Evolutionary conservation across 768 basidiomycete species (phyloP).

Genomic region (Mrakia blollopis): DNA sequence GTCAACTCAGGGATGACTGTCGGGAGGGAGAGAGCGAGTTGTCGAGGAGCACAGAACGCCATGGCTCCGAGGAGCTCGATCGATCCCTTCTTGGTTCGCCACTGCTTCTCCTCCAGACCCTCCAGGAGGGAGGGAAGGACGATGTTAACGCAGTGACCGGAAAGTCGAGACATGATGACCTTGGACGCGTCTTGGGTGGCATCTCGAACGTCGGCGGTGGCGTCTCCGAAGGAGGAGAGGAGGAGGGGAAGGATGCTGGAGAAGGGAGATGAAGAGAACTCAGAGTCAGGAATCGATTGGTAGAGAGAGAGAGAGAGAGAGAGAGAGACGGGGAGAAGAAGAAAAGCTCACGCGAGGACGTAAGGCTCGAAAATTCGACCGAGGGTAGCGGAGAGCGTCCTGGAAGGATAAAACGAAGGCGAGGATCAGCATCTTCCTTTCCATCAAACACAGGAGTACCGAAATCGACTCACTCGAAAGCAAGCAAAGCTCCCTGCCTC

Average conservation of each 20-base stretch:
- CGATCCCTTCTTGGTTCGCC: constrained; percentile 91
- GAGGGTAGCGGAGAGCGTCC: constrained; percentile 73
- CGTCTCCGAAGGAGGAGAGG: constrained; percentile 79
- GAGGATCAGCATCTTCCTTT: not conserved
- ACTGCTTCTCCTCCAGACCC: constrained; percentile 94
- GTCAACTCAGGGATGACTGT: constrained; percentile 96
- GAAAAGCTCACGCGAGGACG: constrained; percentile 18
- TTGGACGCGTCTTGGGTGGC: constrained; percentile 86
- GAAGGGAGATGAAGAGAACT: constrained; percentile 39
- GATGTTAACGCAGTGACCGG: constrained; percentile 77
- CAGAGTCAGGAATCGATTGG: no score
- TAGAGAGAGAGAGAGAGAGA: no score
- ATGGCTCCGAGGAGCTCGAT: constrained; percentile 96
- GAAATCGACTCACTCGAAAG: constrained; percentile 60
- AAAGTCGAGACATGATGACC: constrained; percentile 87
- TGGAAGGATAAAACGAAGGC: not conserved
- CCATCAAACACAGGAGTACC: not conserved
- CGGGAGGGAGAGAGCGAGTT: constrained; percentile 88
- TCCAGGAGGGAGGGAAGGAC: constrained; percentile 83
- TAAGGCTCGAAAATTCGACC: constrained; percentile 68
- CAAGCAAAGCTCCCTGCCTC: constrained; percentile 90
- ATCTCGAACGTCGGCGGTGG: constrained; percentile 79
- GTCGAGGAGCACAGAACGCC: constrained; percentile 95
- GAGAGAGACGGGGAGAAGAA: no score
- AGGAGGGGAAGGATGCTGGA: constrained; percentile 76